phyloP scores from a whole-genome alignment of 768 basidiomycete species.

The Glaciozyma martinii region DNA sequence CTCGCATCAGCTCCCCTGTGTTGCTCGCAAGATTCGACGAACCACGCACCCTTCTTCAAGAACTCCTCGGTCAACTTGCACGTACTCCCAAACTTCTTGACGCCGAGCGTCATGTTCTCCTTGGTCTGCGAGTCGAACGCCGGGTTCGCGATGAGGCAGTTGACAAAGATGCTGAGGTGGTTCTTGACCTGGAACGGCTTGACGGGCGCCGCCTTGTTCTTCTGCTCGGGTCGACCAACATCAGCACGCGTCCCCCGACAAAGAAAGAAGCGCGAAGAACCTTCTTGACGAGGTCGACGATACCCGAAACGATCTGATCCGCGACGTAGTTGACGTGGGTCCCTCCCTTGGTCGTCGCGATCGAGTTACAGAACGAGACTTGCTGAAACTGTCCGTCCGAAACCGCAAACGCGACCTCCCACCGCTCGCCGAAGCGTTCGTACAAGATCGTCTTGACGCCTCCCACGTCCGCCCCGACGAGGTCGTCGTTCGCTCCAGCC shows the following conservation, averaged over 20 bases:
- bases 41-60: constrained; percentile 84
- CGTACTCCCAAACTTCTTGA: constrained; percentile 80
- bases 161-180: constrained; percentile 98
- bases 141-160: constrained; percentile 90
- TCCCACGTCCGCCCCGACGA: constrained; percentile 22
- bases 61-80: constrained; percentile 80
- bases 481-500: constrained; percentile 7
- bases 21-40: not conserved
- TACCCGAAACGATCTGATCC: constrained; percentile 77
- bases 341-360: constrained; percentile 92
- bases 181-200: constrained; percentile 90
- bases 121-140: constrained; percentile 99
- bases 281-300: constrained; percentile 72
- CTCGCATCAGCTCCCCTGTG: not conserved
- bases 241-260: too few species aligned
- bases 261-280: constrained; percentile 27
- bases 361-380: constrained; percentile 95
- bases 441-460: constrained; percentile 63
- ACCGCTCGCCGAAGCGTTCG: constrained; percentile 68
- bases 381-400: constrained; percentile 88
- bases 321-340: constrained; percentile 78
- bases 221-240: constrained; percentile 37
- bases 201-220: constrained; percentile 92
- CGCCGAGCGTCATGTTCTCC: constrained; percentile 77
- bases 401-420: constrained; percentile 91